These are phyloP conservation scores for Rhizopus microsporus DNA, from an alignment of 371 early-diverging fungal species.

Conservation along the genomic window DNA sequence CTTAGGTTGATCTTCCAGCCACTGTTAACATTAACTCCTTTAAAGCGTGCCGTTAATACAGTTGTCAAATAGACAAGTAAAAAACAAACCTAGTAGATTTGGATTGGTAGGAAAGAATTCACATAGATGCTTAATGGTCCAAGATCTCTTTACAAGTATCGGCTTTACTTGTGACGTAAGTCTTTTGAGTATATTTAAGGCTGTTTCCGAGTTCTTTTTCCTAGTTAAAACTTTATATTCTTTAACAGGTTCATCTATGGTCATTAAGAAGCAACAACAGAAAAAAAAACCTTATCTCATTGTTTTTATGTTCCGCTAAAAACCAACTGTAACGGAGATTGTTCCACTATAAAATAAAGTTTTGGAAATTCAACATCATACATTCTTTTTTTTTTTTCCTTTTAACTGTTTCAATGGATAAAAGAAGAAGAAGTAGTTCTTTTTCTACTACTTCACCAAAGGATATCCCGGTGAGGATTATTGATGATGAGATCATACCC, in stretches of 20 bases:
- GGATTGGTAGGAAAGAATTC: slow-evolving; percentile 64
- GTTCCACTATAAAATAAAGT: slow-evolving; percentile 1
- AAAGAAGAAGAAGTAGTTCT: slow-evolving; percentile 1
- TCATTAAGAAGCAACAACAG: slow-evolving; percentile 1
- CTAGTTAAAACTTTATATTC: slow-evolving; percentile 28
- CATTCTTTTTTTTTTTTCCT: slow-evolving; percentile 6
- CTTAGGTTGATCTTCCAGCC: slow-evolving; percentile 62
- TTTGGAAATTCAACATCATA: background rate
- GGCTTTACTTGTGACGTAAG: slow-evolving; percentile 56
- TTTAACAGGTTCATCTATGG: slow-evolving; percentile 22
- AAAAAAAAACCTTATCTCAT: background rate
- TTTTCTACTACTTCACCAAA: slow-evolving; percentile 11
- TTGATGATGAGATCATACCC: slow-evolving; percentile 37
- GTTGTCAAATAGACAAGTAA: background rate
- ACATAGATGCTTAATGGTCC: slow-evolving; percentile 52
- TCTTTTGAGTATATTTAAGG: slow-evolving; percentile 32
- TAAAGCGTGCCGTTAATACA: background rate
- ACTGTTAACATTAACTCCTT: slow-evolving; percentile 63
- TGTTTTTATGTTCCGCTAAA: background rate
- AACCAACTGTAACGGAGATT: slow-evolving; percentile 1
- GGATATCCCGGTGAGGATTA: slow-evolving; percentile 20
- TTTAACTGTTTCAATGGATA: slow-evolving; percentile 3
- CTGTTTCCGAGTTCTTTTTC: slow-evolving; percentile 30
- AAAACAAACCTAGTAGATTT: slow-evolving; percentile 48
- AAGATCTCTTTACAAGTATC: slow-evolving; percentile 57